phyloP scores from a whole-genome alignment of 805 yeast species.

The Nakazawaea ambrosiae region DNA sequence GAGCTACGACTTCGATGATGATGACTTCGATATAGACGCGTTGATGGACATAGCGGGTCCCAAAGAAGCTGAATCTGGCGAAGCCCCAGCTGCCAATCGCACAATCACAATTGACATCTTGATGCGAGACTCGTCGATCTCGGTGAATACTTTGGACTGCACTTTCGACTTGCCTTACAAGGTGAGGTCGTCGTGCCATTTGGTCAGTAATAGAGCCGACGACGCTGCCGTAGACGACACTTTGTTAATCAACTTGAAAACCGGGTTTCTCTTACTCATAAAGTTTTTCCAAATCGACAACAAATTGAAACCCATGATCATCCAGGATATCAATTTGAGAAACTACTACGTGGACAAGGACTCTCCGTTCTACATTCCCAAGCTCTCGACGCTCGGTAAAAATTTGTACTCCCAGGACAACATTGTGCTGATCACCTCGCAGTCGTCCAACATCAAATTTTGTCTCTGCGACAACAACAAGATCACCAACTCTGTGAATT shows the following conservation, averaged over 20 bases:
- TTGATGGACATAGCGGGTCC: constrained; percentile 3
- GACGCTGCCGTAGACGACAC: constrained; percentile 15
- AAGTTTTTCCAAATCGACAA: constrained; percentile 15
- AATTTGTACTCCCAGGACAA: constrained; percentile 12
- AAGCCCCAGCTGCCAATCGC: neutral
- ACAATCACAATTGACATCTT: constrained; percentile 3
- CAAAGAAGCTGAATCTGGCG: neutral
- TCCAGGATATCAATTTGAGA: constrained; percentile 5
- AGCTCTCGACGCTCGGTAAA: constrained; percentile 15
- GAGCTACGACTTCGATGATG: constrained; percentile 8
- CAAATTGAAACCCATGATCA: constrained; percentile 17
- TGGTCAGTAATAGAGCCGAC: constrained; percentile 7
- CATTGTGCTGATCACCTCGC: constrained; percentile 19
- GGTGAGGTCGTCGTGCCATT: constrained; percentile 7
- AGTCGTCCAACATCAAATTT: constrained; percentile 14
- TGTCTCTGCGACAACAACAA: neutral
- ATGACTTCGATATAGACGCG: constrained; percentile 9
- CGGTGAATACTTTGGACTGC: constrained; percentile 1
- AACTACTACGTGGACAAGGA: constrained; percentile 13
- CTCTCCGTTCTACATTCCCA: constrained; percentile 4
- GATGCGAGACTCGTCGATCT: constrained; percentile 2
- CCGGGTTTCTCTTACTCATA: constrained; percentile 17
- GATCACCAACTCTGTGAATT: constrained; percentile 16
- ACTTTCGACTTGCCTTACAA: constrained; percentile 2
- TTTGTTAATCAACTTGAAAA: constrained; percentile 16